A percentile compares a stretch with the other conserved stretches of the same genome.
phyloP scores from a whole-genome alignment of 1,284 basidiomycete species.

The Entoloma clypeatum region DNA sequence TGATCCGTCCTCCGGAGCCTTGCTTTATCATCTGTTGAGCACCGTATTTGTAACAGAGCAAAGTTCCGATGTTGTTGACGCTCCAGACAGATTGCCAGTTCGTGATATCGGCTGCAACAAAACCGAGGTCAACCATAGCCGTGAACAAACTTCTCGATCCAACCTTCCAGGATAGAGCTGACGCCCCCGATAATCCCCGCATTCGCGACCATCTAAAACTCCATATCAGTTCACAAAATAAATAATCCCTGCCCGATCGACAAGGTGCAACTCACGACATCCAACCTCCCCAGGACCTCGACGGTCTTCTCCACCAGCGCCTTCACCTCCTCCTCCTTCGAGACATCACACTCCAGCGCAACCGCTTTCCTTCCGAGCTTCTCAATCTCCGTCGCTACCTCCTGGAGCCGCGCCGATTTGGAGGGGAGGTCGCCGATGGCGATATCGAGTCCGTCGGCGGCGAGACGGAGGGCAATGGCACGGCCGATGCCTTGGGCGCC shows the following conservation, averaged over 20 bases:
- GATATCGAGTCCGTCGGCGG: constrained; percentile 39
- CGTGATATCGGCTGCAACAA: constrained; percentile 18
- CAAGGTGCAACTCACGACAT: constrained; percentile 22
- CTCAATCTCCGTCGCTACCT: constrained; percentile 29
- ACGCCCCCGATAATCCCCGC: constrained; percentile 21
- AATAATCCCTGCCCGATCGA: too few relatives aligned
- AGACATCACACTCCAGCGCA: constrained; percentile 31
- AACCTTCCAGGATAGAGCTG: constrained; percentile 20
- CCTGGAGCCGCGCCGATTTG: constrained; percentile 26
- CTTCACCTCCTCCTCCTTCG: constrained; percentile 35
- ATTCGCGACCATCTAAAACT: constrained; percentile 36
- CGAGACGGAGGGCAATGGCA: constrained; percentile 39
- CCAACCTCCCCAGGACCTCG: constrained; percentile 27
- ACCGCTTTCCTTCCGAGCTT: constrained; percentile 27
- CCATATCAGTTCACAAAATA: too few relatives aligned
- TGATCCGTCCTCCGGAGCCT: constrained; percentile 35
- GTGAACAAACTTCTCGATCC: background rate
- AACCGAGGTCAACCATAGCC: background rate
- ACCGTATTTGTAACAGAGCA: constrained; percentile 37
- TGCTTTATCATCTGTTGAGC: constrained; percentile 38
- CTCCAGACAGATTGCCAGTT: constrained; percentile 28
- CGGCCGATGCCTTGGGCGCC: constrained; percentile 36
- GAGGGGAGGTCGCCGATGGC: constrained; percentile 34
- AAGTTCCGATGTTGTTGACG: constrained; percentile 33
- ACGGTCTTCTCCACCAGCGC: constrained; percentile 32